These are phyloP conservation scores for Candida smagusa DNA, from an alignment of 1,139 yeast genomes.

Conservation along the genomic window DNA sequence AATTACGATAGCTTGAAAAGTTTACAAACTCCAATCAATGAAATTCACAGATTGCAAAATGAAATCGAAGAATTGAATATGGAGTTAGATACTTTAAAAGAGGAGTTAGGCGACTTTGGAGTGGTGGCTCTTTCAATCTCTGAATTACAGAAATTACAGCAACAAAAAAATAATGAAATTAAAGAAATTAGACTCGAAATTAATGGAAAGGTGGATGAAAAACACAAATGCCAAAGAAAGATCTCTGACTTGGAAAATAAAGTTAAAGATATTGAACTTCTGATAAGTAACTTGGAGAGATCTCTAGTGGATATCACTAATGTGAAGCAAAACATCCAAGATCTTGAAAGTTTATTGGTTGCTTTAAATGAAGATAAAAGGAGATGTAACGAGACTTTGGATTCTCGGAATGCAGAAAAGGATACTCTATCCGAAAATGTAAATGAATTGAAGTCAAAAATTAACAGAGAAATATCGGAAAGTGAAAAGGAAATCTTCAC, in stretches of 20 bases:
- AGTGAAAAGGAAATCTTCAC: slow-evolving; percentile 1
- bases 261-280: slow-evolving; percentile 55
- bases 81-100: slow-evolving; percentile 34
- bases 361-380: slow-evolving; percentile 10
- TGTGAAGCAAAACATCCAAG: slow-evolving; percentile 13
- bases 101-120: slow-evolving; percentile 37
- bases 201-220: slow-evolving; percentile 42
- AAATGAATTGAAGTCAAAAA: not conserved
- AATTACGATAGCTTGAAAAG: slow-evolving; percentile 12
- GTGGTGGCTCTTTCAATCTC: slow-evolving; percentile 31
- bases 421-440: slow-evolving; percentile 14
- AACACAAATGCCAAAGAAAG: slow-evolving; percentile 48
- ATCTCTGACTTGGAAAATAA: slow-evolving; percentile 47
- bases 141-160: slow-evolving; percentile 53
- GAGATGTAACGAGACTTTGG: slow-evolving; percentile 18
- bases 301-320: slow-evolving; percentile 39
- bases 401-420: slow-evolving; percentile 18
- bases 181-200: slow-evolving; percentile 46
- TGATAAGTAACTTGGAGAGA: slow-evolving; percentile 54
- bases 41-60: slow-evolving; percentile 30
- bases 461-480: slow-evolving; percentile 4
- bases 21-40: slow-evolving; percentile 30
- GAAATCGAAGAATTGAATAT: slow-evolving; percentile 33
- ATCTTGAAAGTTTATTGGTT: slow-evolving; percentile 13
- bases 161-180: slow-evolving; percentile 37